Conservation (phyloP, 2,329 filamentous ascomycete genomes). For the Aaosphaeria arxii region DNA sequence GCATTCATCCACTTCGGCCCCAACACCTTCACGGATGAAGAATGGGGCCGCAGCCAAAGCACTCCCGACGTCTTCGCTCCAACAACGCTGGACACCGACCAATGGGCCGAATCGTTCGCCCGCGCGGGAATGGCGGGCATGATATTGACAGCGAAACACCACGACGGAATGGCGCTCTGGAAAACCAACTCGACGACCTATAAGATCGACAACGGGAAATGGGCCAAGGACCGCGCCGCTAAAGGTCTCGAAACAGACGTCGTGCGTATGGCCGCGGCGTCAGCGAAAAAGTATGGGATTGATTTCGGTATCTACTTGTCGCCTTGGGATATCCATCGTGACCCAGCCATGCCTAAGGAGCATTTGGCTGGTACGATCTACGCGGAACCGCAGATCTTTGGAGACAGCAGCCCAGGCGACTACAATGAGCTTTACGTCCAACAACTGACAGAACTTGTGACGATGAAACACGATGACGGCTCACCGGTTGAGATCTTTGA, state of each 20-base stretch:
- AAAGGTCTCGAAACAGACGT: conserved; percentile 27
- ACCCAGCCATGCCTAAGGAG: conserved; percentile 35
- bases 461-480: conserved; percentile 5
- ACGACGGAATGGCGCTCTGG: conserved; percentile 39
- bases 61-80: conserved; percentile 11
- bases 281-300: conserved; percentile 31
- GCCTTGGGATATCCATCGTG: conserved; percentile 39
- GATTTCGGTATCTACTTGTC: conserved; percentile 36
- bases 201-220: conserved; percentile 28
- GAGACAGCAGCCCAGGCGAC: conserved; percentile 25
- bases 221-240: conserved; percentile 25
- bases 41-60: conserved; percentile 12
- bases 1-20: conserved; percentile 15
- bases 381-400: conserved; percentile 37
- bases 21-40: conserved; percentile 14
- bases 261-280: conserved; percentile 30
- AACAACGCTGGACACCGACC: conserved; percentile 10
- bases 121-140: conserved; percentile 32
- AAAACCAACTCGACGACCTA: conserved; percentile 33
- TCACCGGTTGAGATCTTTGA: conserved; percentile 9
- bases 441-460: conserved; percentile 11
- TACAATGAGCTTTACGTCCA: conserved; percentile 32
- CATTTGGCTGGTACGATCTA: conserved; percentile 26
- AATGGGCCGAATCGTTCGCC: conserved; percentile 11
- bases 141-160: conserved; percentile 38